These are phyloP conservation scores for Quercus agrifolia DNA, from an alignment of 306 rosid genomes.

Conservation along the genomic window DNA sequence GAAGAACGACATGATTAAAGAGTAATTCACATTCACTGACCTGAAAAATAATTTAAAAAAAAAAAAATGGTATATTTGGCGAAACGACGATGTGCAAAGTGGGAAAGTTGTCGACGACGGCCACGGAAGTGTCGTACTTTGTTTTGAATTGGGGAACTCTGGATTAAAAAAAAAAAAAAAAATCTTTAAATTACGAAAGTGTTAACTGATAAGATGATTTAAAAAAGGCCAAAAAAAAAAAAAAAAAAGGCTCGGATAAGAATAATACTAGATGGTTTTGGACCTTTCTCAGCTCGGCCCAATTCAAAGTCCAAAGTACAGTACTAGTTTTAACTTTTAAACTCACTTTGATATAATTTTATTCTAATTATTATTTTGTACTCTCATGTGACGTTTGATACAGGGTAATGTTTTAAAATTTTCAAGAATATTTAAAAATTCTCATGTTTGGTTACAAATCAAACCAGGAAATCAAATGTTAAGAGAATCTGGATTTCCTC, in stretches of 20 bases:
- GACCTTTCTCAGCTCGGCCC: no score
- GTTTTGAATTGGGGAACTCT: background rate
- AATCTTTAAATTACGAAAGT: background rate
- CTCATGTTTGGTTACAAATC: accelerated
- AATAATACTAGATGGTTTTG: no score
- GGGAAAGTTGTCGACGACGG: background rate
- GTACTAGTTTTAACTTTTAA: no score
- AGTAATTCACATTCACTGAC: background rate
- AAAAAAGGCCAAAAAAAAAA: background rate
- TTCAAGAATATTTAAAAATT: no score
- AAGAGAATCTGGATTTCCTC: accelerated
- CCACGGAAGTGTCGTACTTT: constrained; percentile 1
- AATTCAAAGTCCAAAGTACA: no score
- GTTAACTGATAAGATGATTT: background rate
- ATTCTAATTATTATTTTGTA: no score
- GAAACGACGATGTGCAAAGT: background rate
- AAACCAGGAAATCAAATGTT: accelerated
- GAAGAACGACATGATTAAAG: constrained; percentile 1
- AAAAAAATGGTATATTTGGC: background rate
- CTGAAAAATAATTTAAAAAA: background rate
- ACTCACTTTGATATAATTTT: no score
- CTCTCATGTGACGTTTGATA: no score
- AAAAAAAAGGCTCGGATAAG: no score
- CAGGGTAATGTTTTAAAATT: no score
- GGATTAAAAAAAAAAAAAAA: background rate